These are phyloP conservation scores for Niebla homalea DNA, from an alignment of 495 filamentous ascomycete species.

Conservation along the genomic window DNA sequence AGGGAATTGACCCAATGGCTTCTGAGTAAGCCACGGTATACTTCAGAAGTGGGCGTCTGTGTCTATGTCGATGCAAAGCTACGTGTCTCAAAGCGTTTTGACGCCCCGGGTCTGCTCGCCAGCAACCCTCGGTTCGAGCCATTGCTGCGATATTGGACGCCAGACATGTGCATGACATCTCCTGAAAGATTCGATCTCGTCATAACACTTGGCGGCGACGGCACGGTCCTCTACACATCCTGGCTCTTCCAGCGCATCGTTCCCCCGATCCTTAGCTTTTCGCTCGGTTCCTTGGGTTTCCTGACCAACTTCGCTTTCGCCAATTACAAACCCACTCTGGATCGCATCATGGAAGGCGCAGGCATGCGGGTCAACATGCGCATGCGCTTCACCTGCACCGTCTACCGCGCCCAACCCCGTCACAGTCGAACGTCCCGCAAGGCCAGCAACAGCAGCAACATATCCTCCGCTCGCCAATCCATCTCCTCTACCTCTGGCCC, in stretches of 20 bases:
- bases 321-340: constrained; percentile 66
- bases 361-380: constrained; percentile 93
- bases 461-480: constrained; percentile 16
- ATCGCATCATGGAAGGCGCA: constrained; percentile 73
- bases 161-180: constrained; percentile 78
- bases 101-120: constrained; percentile 55
- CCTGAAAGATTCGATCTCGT: constrained; percentile 91
- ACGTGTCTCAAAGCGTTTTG: constrained; percentile 73
- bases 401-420: constrained; percentile 44
- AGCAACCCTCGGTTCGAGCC: constrained; percentile 55
- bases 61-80: constrained; percentile 93
- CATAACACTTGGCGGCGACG: constrained; percentile 82
- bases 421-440: neutral
- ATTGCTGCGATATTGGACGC: constrained; percentile 88
- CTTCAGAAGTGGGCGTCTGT: constrained; percentile 65
- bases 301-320: constrained; percentile 86
- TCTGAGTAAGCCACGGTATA: constrained; percentile 69
- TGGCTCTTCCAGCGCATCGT: constrained; percentile 93
- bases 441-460: constrained; percentile 1
- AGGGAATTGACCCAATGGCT: constrained; percentile 78
- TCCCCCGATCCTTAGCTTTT: constrained; percentile 79
- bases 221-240: constrained; percentile 81
- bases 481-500: neutral
- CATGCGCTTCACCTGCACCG: constrained; percentile 95
- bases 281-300: constrained; percentile 79